phyloP scores from a whole-genome alignment of 257 asterid species.

The Solanum verrucosum region DNA sequence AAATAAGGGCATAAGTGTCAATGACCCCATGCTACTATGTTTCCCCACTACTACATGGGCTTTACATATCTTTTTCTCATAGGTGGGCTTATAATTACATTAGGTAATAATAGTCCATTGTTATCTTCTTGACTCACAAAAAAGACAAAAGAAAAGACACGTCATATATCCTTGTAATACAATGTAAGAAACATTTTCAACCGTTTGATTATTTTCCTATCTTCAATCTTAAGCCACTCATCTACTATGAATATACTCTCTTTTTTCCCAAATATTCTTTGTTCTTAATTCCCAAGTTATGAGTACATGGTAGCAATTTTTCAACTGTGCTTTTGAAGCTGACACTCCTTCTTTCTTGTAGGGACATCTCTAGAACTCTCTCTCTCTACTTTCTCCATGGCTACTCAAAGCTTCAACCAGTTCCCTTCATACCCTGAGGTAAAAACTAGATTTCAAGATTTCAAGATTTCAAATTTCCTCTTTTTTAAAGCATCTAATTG shows the following conservation, averaged over 20 bases:
- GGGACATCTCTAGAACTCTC: background rate
- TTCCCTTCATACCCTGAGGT: constrained; percentile 71
- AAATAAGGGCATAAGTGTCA: background rate
- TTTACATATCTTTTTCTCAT: background rate
- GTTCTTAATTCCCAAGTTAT: background rate
- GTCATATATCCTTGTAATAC: constrained; percentile 18
- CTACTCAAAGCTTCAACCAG: constrained; percentile 42
- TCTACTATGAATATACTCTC: background rate
- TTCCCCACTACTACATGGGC: background rate
- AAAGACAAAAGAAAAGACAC: constrained; percentile 1
- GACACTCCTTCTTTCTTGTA: background rate
- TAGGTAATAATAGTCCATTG: background rate
- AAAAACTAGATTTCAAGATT: background rate
- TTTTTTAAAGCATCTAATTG: background rate
- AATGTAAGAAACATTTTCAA: background rate
- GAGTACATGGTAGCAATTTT: background rate
- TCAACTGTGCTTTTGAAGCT: constrained; percentile 9
- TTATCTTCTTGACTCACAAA: background rate
- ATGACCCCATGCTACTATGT: background rate
- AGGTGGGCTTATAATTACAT: background rate
- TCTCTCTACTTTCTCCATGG: constrained; percentile 24
- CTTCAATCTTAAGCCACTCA: constrained; percentile 9
- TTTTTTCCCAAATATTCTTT: background rate
- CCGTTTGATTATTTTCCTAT: background rate
- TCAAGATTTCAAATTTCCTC: too few relatives aligned